Evolutionary conservation across 2,329 filamentous ascomycete genomes (phyloP).

Genomic region (Trichoderma guizhouense): DNA sequence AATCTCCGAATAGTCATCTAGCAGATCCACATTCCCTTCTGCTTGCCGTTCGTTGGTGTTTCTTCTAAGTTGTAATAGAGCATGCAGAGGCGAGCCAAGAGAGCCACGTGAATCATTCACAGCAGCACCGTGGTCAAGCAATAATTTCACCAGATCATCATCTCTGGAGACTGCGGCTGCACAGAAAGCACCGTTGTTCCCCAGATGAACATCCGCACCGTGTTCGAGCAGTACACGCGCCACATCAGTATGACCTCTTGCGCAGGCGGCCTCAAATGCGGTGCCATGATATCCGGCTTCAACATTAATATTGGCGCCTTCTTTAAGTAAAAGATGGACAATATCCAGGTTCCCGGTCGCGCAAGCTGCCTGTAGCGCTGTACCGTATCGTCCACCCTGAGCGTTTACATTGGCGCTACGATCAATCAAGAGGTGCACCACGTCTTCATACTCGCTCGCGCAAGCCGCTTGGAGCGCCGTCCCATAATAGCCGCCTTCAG

Average conservation of each 20-base stretch:
- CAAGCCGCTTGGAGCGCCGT: not conserved
- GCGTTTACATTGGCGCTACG: not conserved
- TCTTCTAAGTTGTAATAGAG: not conserved
- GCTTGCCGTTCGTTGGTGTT: too few relatives aligned
- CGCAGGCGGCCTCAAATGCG: not conserved
- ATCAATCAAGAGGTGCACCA: not conserved
- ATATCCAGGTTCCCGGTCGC: not conserved
- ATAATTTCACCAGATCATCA: not conserved
- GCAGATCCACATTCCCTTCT: too few relatives aligned
- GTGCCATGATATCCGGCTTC: not conserved
- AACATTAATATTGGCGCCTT: not conserved
- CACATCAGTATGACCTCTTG: too few relatives aligned
- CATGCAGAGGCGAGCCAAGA: not conserved
- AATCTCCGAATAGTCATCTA: too few relatives aligned
- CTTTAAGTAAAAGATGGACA: not conserved
- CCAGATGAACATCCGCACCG: not conserved
- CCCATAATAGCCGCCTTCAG: not conserved
- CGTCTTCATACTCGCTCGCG: fast-evolving
- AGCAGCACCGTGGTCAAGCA: not conserved
- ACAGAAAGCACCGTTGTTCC: not conserved
- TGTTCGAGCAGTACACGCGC: not conserved
- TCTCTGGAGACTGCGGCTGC: not conserved
- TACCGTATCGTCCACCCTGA: not conserved
- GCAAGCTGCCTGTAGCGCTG: not conserved
- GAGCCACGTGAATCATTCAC: not conserved